Conservation (phyloP, 257 asterid genomes). For the Lycium ferocissimum region DNA sequence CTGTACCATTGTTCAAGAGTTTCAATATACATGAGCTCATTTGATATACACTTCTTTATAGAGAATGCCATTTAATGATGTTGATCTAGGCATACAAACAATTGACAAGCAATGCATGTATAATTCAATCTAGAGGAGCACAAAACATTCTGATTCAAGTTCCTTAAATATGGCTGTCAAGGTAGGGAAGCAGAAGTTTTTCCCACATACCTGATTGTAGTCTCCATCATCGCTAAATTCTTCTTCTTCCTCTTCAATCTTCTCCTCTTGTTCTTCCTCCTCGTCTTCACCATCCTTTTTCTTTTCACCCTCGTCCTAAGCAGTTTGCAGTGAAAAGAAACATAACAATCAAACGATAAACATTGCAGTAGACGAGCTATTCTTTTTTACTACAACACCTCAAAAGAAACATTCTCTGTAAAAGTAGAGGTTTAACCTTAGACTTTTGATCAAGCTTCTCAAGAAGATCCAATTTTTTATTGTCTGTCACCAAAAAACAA, state of each 20-base stretch:
- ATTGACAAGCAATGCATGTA: not conserved
- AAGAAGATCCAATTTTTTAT: constrained; percentile 53
- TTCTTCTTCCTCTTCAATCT: constrained; percentile 55
- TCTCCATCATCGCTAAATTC: constrained; percentile 71
- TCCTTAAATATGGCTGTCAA: not conserved
- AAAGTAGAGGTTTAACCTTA: constrained; percentile 41
- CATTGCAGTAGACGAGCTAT: constrained; percentile 2
- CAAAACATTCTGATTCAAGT: constrained; percentile 12
- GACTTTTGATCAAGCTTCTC: constrained; percentile 60
- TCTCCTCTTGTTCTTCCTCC: constrained; percentile 60
- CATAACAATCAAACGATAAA: constrained; percentile 7
- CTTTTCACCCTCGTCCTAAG: constrained; percentile 52
- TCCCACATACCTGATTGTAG: constrained; percentile 58
- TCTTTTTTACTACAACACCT: not conserved
- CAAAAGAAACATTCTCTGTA: not conserved
- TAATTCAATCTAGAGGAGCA: not conserved
- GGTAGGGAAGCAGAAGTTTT: not conserved
- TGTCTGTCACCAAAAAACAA: constrained; percentile 40
- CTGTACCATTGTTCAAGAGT: constrained; percentile 42
- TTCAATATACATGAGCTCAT: constrained; percentile 10
- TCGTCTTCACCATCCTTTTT: constrained; percentile 62
- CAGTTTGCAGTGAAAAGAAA: constrained; percentile 18
- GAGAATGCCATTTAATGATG: not conserved
- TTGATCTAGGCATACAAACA: not conserved
- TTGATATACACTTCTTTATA: not conserved